A percentile compares a stretch with the other conserved stretches of the same genome.
These are phyloP conservation scores for Aspergillus sclerotioniger DNA, from an alignment of 495 filamentous ascomycete species.

Conservation along the genomic window DNA sequence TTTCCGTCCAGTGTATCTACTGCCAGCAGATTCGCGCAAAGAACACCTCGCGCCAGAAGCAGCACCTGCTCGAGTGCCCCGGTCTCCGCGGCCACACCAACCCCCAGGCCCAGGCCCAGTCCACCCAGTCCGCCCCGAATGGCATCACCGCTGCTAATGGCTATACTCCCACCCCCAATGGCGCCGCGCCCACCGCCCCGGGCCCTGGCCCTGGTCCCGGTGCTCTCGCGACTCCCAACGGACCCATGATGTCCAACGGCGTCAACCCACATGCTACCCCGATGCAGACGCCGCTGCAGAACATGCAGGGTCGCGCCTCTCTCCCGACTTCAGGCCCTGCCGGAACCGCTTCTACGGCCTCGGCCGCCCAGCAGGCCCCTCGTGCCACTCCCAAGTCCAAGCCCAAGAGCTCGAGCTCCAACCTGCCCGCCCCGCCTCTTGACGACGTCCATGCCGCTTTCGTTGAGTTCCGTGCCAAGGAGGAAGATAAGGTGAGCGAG, in stretches of 20 bases:
- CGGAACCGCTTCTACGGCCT: constrained; percentile 29
- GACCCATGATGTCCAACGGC: constrained; percentile 45
- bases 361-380: constrained; percentile 29
- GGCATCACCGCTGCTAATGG: constrained; percentile 46
- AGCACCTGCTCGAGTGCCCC: constrained; percentile 55
- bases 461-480: constrained; percentile 57
- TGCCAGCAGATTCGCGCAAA: constrained; percentile 58
- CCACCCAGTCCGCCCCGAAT: constrained; percentile 39
- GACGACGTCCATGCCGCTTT: constrained; percentile 57
- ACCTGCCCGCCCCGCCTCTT: constrained; percentile 44
- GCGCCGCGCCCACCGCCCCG: constrained; percentile 33
- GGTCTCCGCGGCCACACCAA: constrained; percentile 48
- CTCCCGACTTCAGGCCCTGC: constrained; percentile 39
- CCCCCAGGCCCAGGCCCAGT: constrained; percentile 40
- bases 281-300: constrained; percentile 45
- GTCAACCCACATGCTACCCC: constrained; percentile 46
- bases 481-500: constrained; percentile 53
- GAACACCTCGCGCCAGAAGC: constrained; percentile 57
- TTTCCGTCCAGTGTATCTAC: constrained; percentile 60
- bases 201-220: constrained; percentile 32
- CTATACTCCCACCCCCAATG: constrained; percentile 47
- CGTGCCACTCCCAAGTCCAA: constrained; percentile 47
- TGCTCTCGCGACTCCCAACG: constrained; percentile 39
- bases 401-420: constrained; percentile 36
- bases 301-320: constrained; percentile 36